Evolutionary conservation across 495 filamentous ascomycete species (phyloP), one percentile per base, ranked within the genome.

Genomic region (Achaetomiella virescens): DNA sequence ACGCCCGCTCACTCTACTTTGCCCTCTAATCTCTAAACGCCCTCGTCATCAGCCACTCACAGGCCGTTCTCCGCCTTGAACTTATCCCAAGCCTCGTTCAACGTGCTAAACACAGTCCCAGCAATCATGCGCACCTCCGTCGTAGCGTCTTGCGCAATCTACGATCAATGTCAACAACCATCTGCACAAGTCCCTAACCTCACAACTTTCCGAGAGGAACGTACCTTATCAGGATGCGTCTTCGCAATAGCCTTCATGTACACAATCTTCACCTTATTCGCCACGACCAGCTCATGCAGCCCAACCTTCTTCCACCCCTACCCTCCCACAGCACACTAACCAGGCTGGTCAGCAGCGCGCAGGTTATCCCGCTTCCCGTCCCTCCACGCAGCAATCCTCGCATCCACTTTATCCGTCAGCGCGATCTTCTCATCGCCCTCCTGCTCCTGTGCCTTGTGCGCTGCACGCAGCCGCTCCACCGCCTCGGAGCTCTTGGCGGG

Each of bases 201-300:
- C 11, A n/a, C 44, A 59, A 48, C 27, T 31, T 31, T 52, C 36
- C 10, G 8, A 22, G 27, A 17, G 12, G 52, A 58, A 74, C 82
- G 69, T 76, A 97, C 93, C 85, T 98, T 98, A 69, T 98, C 93
- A 57, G 93, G 93, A 78, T 98, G 93, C 60, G 93, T 91, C 80
- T 96, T 97, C 6, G 84, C 87, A 83, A 98, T 97, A 6, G 90
- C 93, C 81, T 95, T 96, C 93, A 98, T 97, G 65, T 98, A 98
- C 53, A 88, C 80, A 52, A 97, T 83, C 82, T 98, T 98, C 47
- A 97, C 93, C 78, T 89, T 95, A 45, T 84, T 85, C 40, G 91
- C 84, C 75, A 95, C 75, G 36, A 98, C 84, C 61, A 98, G 66
- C 69, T 98, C 92, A 47, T 88, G 83, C 84, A 98, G 85, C 24